A percentile compares a stretch with the other conserved stretches of the same genome.
phyloP scores from a whole-genome alignment of 163 green algal species.

The Chlamydomonas reinhardtii region DNA sequence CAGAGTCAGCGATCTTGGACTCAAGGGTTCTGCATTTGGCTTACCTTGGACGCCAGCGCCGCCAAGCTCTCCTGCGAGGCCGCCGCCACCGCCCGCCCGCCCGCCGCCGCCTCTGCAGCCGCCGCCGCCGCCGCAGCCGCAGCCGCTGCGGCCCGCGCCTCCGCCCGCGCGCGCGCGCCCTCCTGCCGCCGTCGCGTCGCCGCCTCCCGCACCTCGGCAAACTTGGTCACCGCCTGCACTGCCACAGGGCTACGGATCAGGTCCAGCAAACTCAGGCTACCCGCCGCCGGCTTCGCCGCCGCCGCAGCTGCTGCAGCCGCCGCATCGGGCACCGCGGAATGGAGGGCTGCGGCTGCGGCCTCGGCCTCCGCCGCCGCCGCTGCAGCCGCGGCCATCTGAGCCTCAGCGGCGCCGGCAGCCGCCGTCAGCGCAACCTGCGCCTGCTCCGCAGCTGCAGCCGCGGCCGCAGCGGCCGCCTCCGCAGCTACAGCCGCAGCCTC shows the following conservation, averaged over 20 bases:
- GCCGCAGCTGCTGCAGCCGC: not conserved
- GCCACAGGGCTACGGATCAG: conserved; percentile 26
- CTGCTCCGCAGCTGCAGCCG: not conserved
- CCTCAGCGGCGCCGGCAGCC: no score
- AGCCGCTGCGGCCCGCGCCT: not conserved
- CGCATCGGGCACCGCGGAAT: not conserved
- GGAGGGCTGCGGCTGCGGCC: not conserved
- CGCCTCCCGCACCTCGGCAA: not conserved
- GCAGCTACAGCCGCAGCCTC: not conserved
- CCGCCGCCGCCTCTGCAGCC: not conserved
- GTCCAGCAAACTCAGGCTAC: not conserved
- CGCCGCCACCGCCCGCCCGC: not conserved
- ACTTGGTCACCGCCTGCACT: not conserved
- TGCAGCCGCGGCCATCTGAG: no score
- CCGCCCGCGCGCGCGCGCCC: not conserved
- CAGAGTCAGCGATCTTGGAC: no score
- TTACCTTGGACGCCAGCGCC: not conserved
- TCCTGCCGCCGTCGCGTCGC: not conserved
- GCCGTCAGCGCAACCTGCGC: no score
- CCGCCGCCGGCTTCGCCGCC: not conserved
- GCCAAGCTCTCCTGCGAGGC: not conserved
- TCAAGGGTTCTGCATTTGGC: no score
- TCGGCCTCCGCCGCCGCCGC: not conserved
- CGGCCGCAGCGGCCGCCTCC: not conserved
- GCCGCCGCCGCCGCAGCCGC: conserved; percentile 1